Evolutionary conservation across 176 grass and related monocot species (phyloP), one percentile per base, ranked within the genome.

Genomic region (Musa troglodytarum): DNA sequence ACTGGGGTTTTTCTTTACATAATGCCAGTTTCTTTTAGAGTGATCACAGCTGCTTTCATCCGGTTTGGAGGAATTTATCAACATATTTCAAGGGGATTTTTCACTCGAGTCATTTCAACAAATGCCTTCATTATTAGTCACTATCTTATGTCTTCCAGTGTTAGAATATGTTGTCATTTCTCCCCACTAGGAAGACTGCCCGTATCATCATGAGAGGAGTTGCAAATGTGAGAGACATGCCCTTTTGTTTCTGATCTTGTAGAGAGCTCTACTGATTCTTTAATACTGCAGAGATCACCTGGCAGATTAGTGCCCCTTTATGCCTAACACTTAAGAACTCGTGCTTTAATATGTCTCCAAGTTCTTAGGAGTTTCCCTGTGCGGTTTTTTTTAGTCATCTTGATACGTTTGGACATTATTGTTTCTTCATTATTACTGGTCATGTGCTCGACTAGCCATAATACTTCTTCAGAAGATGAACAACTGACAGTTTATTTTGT

Each of bases 401-500:
- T 13, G 51, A 51, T 70, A 21, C 51, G 16, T 49, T 52, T 70
- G 49, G 19, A 25, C 43, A 10, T 70, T 70, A 25, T 50, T 50
- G 9, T 70, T 50, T 20, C 8, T 21, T 70, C 14, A 24, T 2
- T 16, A 29, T 14, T 34, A 75, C 71, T 54, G 2, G 10, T 16
- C 20, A 43, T 76, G 50, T 79, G 72, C 73, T 54, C 55, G 56
- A 76, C 55, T 68, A 68, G 4, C 4, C 34, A 43, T 43, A 43
- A 43, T 43, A 43, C 34, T 74, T 65, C 10, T 67, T 22, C 50
- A 34, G 43, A 5, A 68, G 22, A 77, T 1, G 50, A 14, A 8
- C 52, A 52, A 75, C 54, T 71, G 73, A 75, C 80, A 77, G 74
- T 24, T 71, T 20, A 65, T 78, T 21, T 53, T 84, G 64, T 65